Percentiles rank a stretch among this genome's conserved stretches.
These are phyloP conservation scores for Phytophthora melonis DNA, from an alignment of 352 stramenopile species.

Conservation along the genomic window DNA sequence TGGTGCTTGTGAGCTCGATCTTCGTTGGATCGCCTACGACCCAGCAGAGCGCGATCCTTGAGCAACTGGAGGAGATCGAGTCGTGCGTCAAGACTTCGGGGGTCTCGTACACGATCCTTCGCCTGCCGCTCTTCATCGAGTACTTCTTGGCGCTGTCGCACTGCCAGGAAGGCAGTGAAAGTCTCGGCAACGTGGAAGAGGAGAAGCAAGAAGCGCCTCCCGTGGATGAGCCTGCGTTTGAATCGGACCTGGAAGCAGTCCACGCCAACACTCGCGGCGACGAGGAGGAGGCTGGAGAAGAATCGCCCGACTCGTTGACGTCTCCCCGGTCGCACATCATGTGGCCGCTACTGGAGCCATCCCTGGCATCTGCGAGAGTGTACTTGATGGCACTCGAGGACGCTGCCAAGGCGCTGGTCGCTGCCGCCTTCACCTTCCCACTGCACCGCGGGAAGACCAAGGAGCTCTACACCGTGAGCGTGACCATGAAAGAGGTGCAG, in stretches of 20 bases:
- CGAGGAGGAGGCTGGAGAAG: slow-evolving; percentile 17
- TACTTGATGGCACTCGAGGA: slow-evolving; percentile 69
- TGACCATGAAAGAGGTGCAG: slow-evolving; percentile 62
- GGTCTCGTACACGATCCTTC: slow-evolving; percentile 67
- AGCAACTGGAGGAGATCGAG: slow-evolving; percentile 74
- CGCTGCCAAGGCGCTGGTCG: slow-evolving; percentile 61
- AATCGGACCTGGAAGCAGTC: slow-evolving; percentile 6
- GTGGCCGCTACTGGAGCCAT: slow-evolving; percentile 57
- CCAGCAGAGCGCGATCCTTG: slow-evolving; percentile 46
- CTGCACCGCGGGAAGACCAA: slow-evolving; percentile 55
- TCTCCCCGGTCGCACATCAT: slow-evolving; percentile 39
- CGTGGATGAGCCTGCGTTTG: slow-evolving; percentile 12
- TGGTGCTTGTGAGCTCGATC: slow-evolving; percentile 77
- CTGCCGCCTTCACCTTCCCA: slow-evolving; percentile 64
- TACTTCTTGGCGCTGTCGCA: slow-evolving; percentile 72
- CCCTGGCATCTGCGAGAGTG: slow-evolving; percentile 48
- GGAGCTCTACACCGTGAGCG: slow-evolving; percentile 54
- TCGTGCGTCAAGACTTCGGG: slow-evolving; percentile 64
- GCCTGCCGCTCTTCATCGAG: slow-evolving; percentile 82
- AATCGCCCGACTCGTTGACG: slow-evolving; percentile 9
- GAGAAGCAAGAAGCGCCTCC: slow-evolving; percentile 33
- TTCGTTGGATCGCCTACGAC: slow-evolving; percentile 54
- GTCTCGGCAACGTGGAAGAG: slow-evolving; percentile 35
- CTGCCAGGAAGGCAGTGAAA: slow-evolving; percentile 26
- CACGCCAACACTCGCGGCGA: slow-evolving; percentile 15